Evolutionary conservation across 2,329 filamentous ascomycete genomes (phyloP).

Genomic region (Alternaria brassicicola): DNA sequence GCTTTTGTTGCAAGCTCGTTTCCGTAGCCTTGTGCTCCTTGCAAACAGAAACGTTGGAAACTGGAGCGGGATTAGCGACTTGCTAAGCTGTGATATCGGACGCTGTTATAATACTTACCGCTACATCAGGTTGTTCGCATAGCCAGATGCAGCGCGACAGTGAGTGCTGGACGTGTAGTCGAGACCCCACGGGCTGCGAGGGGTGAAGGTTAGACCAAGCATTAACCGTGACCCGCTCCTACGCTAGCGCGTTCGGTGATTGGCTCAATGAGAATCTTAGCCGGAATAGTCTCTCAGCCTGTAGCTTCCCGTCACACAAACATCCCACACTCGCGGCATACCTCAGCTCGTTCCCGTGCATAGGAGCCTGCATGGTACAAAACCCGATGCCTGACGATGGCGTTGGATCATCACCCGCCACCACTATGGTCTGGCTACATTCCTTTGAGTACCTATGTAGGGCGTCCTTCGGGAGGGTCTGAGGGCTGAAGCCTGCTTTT

Average conservation of each 20-base stretch:
- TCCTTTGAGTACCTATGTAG: neutral
- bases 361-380: neutral
- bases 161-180: neutral
- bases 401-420: neutral
- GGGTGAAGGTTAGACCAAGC: constrained; percentile 2
- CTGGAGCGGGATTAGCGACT: neutral
- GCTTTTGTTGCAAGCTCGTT: no score
- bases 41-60: neutral
- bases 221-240: neutral
- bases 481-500: neutral
- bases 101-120: neutral
- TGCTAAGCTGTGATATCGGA: neutral
- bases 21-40: neutral
- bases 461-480: neutral
- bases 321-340: neutral
- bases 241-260: neutral
- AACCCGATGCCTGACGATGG: neutral
- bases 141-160: neutral
- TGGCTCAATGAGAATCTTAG: neutral
- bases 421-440: neutral
- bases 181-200: neutral
- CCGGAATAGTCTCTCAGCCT: neutral
- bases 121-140: neutral
- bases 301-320: neutral
- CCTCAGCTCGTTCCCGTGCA: neutral